Base-by-base conservation (phyloP, 495 filamentous ascomycete species). In the Pseudevernia furfuracea region DNA sequence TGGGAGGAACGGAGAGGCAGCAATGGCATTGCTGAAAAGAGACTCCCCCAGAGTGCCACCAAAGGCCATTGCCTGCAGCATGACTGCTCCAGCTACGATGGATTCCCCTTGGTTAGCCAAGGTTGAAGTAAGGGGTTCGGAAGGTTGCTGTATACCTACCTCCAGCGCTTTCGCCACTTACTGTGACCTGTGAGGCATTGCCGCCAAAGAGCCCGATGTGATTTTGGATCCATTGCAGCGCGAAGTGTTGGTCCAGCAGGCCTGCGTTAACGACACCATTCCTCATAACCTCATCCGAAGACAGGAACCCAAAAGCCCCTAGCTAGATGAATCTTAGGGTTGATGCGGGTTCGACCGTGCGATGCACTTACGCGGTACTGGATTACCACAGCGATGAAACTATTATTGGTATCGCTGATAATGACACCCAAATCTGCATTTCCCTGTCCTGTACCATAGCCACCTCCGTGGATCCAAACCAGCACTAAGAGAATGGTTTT, bases 381-480 rank as follows among this genome's bases (percentile, higher is more conserved):
- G 56, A 88, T 84, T 0, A 61, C 66, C 12, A 70, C 66, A n/a
- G 53, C 69, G 48, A 70, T 56, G 19, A 70, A 70, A 23, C 28
- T 49, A 15, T 68, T 39, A 11, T 64, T 59, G 55, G 68, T 69
- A 10, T 58, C 57, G 12, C 66, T 66, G 4, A 73, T 70, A 4
- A 73, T 67, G 1, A 60, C 15, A 25, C 52, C 49, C 38, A 73
- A 15, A 43, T 70, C 68, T 10, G 49, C 11, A 38, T 63, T 63
- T 8, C 62, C 71, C 36, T 60, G 58, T 3, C 70, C 70, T 3
- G 8, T 9, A 12, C 70, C 71, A 70, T 85, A 87, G 0, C 74
- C 84, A 4, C 85, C 85, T 30, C 86, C 86, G 67, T 85, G 85
- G 67, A 85, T 87, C 32, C 78, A 79, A 7, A 85, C 79, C 3